Evolutionary conservation across 495 filamentous ascomycete species (phyloP), one percentile per base, ranked within the genome.

Genomic region (Amorphotheca resinae): DNA sequence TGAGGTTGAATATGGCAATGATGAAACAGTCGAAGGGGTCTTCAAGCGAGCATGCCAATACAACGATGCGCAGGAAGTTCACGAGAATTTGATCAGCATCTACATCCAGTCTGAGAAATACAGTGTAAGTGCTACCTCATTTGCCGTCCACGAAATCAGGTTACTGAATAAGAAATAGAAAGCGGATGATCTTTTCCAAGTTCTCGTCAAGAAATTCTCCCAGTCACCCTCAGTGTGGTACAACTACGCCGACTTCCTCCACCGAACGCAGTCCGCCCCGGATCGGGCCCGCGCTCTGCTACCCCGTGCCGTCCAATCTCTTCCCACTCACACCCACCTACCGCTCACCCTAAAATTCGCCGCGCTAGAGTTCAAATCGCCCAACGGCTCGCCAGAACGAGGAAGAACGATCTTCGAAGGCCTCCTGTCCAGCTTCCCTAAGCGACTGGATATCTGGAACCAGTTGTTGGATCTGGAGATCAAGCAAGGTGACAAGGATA

Each of bases 341-440:
- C 70, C 77, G 37, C 76, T 93, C 0, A 86, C 89, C 42, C 70
- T 75, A 48, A 86, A 87, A 56, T 95, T 96, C 58, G 91, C 79
- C 0, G 81, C 82, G 39, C 71, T 98, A 5, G 91, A 98, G 60
- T 98, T 93, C 70, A 77, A 76, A 48, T 87, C 81, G 9, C 63
- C 76, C 12, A 76, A 83, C 53, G 93, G 87, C 25, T 85, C 91
- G 52, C 67, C 84, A 3, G 91, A 98, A 64, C 83, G 87, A 22
- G 91, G 89, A 16, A 82, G 93, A 7, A 96, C 91, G 4, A 79
- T 96, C 33, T 95, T 96, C 52, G 91, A 95, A 61, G 84, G 79
- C 25, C 70, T 98, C 3, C 67, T 95, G 5, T 71, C 76, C 18
- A 79, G 79, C 12, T 95, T 81, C 68, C 85, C 85, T 45, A 91